Percentiles rank a stretch among this genome's conserved stretches.
Evolutionary conservation across 257 asterid genomes (phyloP).

Genomic region (Oldenlandia corymbosa): DNA sequence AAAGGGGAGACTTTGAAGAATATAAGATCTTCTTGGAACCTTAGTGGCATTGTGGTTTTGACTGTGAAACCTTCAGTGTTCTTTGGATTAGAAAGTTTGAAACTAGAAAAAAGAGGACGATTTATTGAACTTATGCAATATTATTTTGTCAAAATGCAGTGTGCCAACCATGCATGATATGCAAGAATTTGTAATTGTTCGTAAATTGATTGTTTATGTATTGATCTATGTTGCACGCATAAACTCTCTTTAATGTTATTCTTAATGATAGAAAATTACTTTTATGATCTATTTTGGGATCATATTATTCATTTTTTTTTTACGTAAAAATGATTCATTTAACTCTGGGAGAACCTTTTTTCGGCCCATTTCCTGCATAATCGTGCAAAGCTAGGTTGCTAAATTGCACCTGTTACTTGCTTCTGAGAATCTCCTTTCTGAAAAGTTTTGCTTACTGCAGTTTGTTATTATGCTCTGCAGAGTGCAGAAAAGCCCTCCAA

Average conservation of each 20-base stretch:
- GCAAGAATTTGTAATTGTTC: neutral
- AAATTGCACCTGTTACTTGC: neutral
- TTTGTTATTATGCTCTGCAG: constrained; percentile 42
- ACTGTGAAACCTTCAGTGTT: neutral
- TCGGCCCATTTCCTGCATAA: neutral
- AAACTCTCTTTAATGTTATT: neutral
- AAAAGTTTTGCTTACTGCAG: constrained; percentile 18
- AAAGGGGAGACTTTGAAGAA: too few relatives aligned
- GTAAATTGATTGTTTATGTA: neutral
- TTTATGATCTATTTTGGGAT: neutral
- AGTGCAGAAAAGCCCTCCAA: constrained; percentile 32
- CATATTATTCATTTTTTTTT: neutral
- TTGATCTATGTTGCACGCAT: neutral
- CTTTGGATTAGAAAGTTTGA: neutral
- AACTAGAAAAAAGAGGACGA: neutral
- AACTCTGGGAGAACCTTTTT: neutral
- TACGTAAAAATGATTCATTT: neutral
- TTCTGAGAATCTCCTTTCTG: neutral
- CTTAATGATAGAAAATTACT: neutral
- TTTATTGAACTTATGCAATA: neutral
- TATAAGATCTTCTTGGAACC: neutral
- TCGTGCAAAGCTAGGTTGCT: neutral
- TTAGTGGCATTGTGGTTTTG: neutral
- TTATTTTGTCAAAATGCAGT: neutral
- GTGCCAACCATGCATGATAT: neutral